These are phyloP conservation scores for Populus pruinosa DNA, from an alignment of 345 rosid genomes.

Conservation along the genomic window DNA sequence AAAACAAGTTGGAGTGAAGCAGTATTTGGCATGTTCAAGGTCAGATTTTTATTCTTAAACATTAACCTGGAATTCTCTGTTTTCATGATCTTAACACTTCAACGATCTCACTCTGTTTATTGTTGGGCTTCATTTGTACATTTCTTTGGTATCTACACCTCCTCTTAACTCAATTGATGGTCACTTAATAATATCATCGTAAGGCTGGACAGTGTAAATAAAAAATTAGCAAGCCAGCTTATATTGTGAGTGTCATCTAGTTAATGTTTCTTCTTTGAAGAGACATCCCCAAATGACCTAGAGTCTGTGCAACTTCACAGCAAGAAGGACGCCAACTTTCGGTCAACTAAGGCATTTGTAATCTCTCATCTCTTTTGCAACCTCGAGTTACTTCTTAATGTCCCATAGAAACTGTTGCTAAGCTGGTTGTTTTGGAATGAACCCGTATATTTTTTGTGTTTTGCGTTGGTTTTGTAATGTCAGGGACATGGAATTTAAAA, in stretches of 20 bases:
- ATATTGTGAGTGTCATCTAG: background rate
- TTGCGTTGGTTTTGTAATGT: background rate
- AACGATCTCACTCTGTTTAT: background rate
- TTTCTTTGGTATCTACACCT: background rate
- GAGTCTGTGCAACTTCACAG: too few species aligned
- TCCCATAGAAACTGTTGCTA: background rate
- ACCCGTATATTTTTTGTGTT: background rate
- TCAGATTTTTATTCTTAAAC: slow-evolving; percentile 21
- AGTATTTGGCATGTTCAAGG: slow-evolving; percentile 97
- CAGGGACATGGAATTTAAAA: background rate
- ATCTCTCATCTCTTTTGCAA: too few species aligned
- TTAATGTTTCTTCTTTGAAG: too few species aligned
- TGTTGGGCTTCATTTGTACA: too few species aligned
- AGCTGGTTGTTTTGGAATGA: background rate
- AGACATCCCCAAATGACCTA: too few species aligned
- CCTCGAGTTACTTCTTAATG: too few species aligned
- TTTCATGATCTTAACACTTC: background rate
- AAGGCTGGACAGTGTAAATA: background rate
- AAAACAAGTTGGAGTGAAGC: slow-evolving; percentile 94
- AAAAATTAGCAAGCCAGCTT: background rate
- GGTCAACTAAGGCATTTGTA: too few species aligned
- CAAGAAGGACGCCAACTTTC: too few species aligned
- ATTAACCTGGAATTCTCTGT: background rate
- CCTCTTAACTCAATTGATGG: background rate
- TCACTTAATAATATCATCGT: background rate